Conservation (phyloP, 2,329 filamentous ascomycete species). For the Sclerotinia borealis region DNA sequence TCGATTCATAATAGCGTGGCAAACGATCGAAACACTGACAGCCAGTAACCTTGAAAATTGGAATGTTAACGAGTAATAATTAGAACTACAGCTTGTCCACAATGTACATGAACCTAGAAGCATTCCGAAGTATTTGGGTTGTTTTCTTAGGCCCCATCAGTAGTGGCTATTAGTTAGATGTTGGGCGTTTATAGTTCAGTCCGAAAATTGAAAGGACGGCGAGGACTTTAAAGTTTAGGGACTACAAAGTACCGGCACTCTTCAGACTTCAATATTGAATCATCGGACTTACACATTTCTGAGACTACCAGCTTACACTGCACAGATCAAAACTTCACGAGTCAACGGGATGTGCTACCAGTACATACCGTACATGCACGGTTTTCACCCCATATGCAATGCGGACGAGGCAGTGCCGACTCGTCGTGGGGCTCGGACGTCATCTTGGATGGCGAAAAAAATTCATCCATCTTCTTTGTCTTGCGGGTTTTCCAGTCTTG, state of each 20-base stretch:
- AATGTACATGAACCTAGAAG: neutral
- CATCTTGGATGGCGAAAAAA: neutral
- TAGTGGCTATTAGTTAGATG: neutral
- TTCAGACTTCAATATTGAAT: neutral
- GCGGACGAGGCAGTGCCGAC: neutral
- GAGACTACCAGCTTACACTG: neutral
- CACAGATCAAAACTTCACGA: neutral
- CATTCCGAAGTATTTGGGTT: neutral
- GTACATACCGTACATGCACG: no score
- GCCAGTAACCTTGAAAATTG: neutral
- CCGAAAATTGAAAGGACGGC: neutral
- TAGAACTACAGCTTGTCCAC: neutral
- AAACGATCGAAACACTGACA: neutral
- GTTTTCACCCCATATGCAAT: neutral
- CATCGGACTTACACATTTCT: neutral
- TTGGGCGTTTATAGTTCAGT: neutral
- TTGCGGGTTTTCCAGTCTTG: neutral
- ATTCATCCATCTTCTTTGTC: neutral
- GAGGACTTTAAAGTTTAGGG: neutral
- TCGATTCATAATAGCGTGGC: neutral
- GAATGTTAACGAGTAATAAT: neutral
- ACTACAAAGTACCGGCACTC: neutral
- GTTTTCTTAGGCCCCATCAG: neutral
- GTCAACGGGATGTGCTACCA: neutral
- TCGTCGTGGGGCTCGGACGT: neutral